Evolutionary conservation across 805 yeast genomes (phyloP).

Genomic region (Kuraishia ogatae): DNA sequence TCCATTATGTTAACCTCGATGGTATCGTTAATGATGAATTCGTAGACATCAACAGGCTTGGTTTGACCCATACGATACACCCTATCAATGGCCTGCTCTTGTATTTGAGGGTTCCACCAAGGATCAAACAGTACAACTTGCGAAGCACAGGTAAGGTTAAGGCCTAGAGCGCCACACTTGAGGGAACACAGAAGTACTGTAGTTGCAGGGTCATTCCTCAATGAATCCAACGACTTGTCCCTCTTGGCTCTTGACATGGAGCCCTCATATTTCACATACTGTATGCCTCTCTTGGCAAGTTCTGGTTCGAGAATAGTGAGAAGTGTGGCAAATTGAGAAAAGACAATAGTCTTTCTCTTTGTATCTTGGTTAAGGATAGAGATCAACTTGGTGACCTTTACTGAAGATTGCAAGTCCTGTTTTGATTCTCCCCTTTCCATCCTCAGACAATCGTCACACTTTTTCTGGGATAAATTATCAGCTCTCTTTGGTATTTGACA

Average conservation of each 20-base stretch:
- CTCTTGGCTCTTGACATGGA: constrained; percentile 20
- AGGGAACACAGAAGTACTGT: constrained; percentile 31
- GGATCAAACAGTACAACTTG: constrained; percentile 33
- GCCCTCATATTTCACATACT: constrained; percentile 27
- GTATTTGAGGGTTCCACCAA: constrained; percentile 46
- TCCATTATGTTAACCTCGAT: constrained; percentile 30
- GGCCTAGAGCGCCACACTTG: constrained; percentile 35
- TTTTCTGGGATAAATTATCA: neutral
- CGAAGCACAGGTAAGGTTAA: constrained; percentile 32
- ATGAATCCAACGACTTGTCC: constrained; percentile 16
- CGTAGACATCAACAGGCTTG: constrained; percentile 30
- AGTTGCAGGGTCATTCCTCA: constrained; percentile 18
- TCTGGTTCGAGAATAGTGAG: constrained; percentile 20
- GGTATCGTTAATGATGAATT: constrained; percentile 26
- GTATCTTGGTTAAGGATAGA: constrained; percentile 23
- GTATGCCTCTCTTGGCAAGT: constrained; percentile 21
- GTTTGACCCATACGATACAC: constrained; percentile 40
- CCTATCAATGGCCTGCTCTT: constrained; percentile 42
- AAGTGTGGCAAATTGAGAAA: constrained; percentile 33
- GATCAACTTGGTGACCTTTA: constrained; percentile 27
- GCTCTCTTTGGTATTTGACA: constrained; percentile 5
- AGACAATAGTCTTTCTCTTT: constrained; percentile 32
- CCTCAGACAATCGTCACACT: constrained; percentile 10
- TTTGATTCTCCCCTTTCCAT: constrained; percentile 9
- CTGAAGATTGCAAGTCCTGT: constrained; percentile 8